Evolutionary conservation across 495 filamentous ascomycete genomes (phyloP).

Genomic region (Podospora australis): DNA sequence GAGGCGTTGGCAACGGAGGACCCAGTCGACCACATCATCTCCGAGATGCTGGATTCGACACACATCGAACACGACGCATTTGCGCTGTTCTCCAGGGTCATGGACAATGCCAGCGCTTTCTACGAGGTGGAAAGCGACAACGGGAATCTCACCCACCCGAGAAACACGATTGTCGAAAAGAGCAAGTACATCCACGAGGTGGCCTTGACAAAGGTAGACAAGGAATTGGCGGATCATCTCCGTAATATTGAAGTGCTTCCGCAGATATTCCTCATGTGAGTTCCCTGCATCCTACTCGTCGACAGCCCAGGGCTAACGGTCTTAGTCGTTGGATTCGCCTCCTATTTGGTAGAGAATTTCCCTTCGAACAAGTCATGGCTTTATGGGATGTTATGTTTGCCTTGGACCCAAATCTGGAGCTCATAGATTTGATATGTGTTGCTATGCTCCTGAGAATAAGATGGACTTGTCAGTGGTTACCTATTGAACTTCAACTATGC

Average conservation of each 20-base stretch:
- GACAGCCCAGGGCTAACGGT: slow-evolving; percentile 10
- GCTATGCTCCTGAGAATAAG: slow-evolving; percentile 90
- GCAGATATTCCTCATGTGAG: slow-evolving; percentile 91
- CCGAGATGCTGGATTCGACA: slow-evolving; percentile 57
- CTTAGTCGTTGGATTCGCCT: slow-evolving; percentile 87
- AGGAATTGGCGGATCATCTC: slow-evolving; percentile 75
- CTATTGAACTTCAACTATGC: slow-evolving; percentile 10
- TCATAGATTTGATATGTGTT: slow-evolving; percentile 84
- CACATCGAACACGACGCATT: slow-evolving; percentile 91
- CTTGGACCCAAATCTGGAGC: slow-evolving; percentile 70
- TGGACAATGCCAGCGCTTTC: slow-evolving; percentile 79
- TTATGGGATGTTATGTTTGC: slow-evolving; percentile 93
- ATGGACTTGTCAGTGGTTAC: slow-evolving; percentile 85
- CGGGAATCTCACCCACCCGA: slow-evolving; percentile 22
- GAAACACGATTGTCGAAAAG: slow-evolving; percentile 71
- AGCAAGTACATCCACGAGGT: slow-evolving; percentile 81
- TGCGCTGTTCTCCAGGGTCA: slow-evolving; percentile 73
- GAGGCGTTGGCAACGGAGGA: slow-evolving; percentile 18
- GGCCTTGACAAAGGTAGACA: slow-evolving; percentile 68
- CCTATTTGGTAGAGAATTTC: slow-evolving; percentile 88
- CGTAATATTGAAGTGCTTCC: slow-evolving; percentile 84
- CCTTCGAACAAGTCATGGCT: slow-evolving; percentile 71
- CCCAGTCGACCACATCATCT: slow-evolving; percentile 42
- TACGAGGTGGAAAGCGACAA: slow-evolving; percentile 61
- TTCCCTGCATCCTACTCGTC: slow-evolving; percentile 2